phyloP scores from a whole-genome alignment of 495 filamentous ascomycete genomes.

The Aspergillus indologenus region DNA sequence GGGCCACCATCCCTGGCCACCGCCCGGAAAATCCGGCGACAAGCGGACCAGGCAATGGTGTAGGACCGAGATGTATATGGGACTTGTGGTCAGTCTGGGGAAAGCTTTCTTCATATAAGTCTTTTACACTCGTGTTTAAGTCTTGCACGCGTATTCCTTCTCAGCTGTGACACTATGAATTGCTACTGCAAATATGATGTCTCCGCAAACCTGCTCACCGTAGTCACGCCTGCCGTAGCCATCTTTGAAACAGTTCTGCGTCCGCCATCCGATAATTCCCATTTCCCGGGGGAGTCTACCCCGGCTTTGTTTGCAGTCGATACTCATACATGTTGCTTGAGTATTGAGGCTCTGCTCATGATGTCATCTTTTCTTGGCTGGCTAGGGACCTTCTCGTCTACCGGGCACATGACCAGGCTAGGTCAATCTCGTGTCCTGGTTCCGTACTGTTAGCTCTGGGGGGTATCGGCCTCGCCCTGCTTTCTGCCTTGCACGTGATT shows the following conservation, averaged over 20 bases:
- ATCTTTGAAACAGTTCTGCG: no score
- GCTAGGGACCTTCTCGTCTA: no score
- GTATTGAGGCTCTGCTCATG: not conserved
- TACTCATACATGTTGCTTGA: not conserved
- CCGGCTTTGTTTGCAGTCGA: no score
- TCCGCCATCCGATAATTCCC: no score
- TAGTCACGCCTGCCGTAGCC: not conserved
- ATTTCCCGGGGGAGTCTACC: no score
- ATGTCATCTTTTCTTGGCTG: not conserved
- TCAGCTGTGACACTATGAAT: not conserved
- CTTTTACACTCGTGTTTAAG: slow-evolving; percentile 28
- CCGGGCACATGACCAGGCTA: no score
- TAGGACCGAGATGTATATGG: slow-evolving; percentile 24
- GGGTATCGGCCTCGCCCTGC: no score
- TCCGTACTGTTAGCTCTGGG: no score
- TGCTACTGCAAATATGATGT: not conserved
- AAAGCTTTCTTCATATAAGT: slow-evolving; percentile 28
- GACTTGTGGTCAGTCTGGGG: slow-evolving; percentile 23
- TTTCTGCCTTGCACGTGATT: no score
- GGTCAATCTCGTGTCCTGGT: no score
- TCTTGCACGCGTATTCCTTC: slow-evolving; percentile 2
- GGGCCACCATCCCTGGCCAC: slow-evolving; percentile 15
- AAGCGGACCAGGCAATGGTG: slow-evolving; percentile 14
- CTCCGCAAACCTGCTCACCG: not conserved
- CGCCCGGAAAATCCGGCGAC: slow-evolving; percentile 10